Percentiles rank a stretch among this genome's conserved stretches.
Conservation (phyloP, 208 protist species). For the Herpetomonas tarakana region DNA sequence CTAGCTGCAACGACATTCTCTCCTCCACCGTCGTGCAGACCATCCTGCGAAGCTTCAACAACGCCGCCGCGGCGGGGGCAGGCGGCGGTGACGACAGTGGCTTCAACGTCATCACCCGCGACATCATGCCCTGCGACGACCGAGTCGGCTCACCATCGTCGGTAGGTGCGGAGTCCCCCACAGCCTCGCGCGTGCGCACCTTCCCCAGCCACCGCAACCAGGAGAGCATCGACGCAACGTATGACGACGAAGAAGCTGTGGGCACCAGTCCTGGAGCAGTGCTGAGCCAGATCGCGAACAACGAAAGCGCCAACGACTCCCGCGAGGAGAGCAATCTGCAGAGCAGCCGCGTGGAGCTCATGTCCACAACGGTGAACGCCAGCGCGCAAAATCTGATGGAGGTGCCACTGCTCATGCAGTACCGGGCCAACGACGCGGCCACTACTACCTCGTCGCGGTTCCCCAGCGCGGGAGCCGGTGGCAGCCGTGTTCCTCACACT, state of each 20-base stretch:
- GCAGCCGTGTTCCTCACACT: not conserved
- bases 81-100: not conserved
- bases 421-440: conserved; percentile 11
- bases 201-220: not conserved
- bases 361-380: conserved; percentile 21
- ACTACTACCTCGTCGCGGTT: conserved; percentile 14
- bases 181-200: not conserved
- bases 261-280: conserved; percentile 3
- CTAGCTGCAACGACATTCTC: conserved; percentile 76
- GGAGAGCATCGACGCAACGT: conserved; percentile 3
- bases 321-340: conserved; percentile 4
- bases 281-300: conserved; percentile 2
- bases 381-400: conserved; percentile 13
- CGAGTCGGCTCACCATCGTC: not conserved
- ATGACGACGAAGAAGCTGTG: conserved; percentile 9
- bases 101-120: not conserved
- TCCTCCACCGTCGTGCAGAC: conserved; percentile 66
- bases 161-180: not conserved
- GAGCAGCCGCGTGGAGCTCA: conserved; percentile 23
- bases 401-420: conserved; percentile 32
- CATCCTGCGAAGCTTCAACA: conserved; percentile 70
- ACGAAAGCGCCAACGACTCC: conserved; percentile 1
- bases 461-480: not conserved
- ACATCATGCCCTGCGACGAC: not conserved
- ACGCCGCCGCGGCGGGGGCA: conserved; percentile 20